Evolutionary conservation across 495 filamentous ascomycete species (phyloP).

Genomic region (Articulospora tetracladia): DNA sequence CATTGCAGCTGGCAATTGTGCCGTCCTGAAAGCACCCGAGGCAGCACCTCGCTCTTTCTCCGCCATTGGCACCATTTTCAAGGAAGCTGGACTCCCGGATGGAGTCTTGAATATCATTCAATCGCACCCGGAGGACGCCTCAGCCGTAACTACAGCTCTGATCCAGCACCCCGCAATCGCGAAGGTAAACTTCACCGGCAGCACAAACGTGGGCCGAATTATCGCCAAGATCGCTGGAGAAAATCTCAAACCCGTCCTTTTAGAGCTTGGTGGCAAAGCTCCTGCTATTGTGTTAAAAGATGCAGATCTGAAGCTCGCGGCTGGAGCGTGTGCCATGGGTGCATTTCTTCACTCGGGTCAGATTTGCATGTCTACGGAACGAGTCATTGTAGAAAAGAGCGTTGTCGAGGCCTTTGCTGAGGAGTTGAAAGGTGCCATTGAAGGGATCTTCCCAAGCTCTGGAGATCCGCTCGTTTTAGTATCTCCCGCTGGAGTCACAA

Average conservation of each 20-base stretch:
- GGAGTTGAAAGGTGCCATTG: constrained; percentile 50
- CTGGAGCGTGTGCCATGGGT: constrained; percentile 41
- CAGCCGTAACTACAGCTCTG: constrained; percentile 46
- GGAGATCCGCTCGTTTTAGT: constrained; percentile 57
- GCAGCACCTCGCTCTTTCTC: constrained; percentile 65
- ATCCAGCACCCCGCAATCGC: constrained; percentile 50
- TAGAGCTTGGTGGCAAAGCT: constrained; percentile 39
- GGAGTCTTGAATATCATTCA: constrained; percentile 56
- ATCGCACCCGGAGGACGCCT: constrained; percentile 44
- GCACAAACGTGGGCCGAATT: constrained; percentile 50
- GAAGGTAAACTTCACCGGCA: constrained; percentile 67
- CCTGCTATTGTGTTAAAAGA: constrained; percentile 59
- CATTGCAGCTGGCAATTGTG: constrained; percentile 74
- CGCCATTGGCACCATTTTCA: constrained; percentile 64
- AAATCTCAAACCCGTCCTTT: constrained; percentile 14
- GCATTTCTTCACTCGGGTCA: constrained; percentile 61
- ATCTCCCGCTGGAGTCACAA: constrained; percentile 51
- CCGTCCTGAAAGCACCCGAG: constrained; percentile 64
- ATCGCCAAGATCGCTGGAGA: constrained; percentile 42
- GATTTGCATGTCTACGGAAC: constrained; percentile 89
- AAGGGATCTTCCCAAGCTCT: constrained; percentile 34
- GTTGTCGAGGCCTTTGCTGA: constrained; percentile 61
- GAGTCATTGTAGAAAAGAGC: constrained; percentile 64
- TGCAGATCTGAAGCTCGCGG: constrained; percentile 56
- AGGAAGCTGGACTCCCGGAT: constrained; percentile 66